Base-by-base conservation (phyloP, 2,329 filamentous ascomycete species). In the Cordyceps tenuipes region DNA sequence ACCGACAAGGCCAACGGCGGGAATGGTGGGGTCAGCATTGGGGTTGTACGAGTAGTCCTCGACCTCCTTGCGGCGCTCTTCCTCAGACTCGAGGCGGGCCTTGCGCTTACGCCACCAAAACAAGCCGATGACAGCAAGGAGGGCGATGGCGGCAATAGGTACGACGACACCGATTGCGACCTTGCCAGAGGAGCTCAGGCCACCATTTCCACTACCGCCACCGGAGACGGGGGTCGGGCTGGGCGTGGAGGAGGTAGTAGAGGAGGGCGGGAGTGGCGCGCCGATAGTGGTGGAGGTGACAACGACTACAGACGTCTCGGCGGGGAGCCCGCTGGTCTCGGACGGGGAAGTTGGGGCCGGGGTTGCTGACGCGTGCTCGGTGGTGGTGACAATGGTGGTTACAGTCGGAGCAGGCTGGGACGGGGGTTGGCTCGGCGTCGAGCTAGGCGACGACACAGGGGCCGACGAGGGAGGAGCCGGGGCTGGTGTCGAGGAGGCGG, bases 11-110 rank as follows among this genome's bases (percentile, higher is more conserved):
- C 74, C 78, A 13, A 82, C 71, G 12, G 76, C 76, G 7, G 76
- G 82, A 13, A 96, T 79, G 0, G 89, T 91, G 0, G 92, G 91
- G 70, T 97, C 92, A 62, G 91, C 87, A 74, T 97, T 97, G n/a
- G 94, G 94, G 72, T 97, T 97, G 79, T 92, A 97, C 36, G 89
- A 88, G 71, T 97, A 97, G 70, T 97, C 94, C 72, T 97, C 93
- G 12, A 97, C 91, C 74, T 99, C 94, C 76, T 97, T 97, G 64
- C 92, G 85, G 55, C 94, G 85, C 68, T 92, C 85, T 71, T 97
- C 94, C 69, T 94, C 91, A 15, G 88, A 89, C 64, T 85, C 84
- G 78, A 91, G 94, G 64, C 87, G 85, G 68, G 89, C 86, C 77
- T 95, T 96, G 64, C 91, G 88, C 76, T 86, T 91, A 70, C 90